Evolutionary conservation across 1,284 basidiomycete species (phyloP), one percentile per base, ranked within the genome.

Genomic region (Rhodotorula sp.): DNA sequence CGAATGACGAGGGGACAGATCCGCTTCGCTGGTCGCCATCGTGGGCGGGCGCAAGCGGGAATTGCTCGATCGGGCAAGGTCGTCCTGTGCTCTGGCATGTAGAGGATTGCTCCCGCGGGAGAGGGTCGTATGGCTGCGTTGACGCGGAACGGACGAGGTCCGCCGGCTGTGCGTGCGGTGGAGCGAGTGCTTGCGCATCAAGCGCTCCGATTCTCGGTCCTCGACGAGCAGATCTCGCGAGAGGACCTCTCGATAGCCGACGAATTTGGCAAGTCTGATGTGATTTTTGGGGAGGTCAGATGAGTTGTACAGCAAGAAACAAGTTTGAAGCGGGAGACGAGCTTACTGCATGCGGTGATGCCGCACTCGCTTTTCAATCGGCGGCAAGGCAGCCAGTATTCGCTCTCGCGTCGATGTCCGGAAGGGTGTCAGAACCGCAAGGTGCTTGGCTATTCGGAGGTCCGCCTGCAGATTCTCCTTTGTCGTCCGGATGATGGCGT

Each of bases 381-480:
- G 83, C 72, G 88, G 87, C 24, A 93, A 83, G 7, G 87, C 84
- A 42, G 82, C 76, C 37, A 87, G 82, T 48, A 97, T 84, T 58
- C 88, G 85, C 71, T 91, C 90, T 58, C 92, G 87, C 3, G 93
- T 94, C 8, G 88, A 83, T 64, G 86, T 86, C 78, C 90, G 91
- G 80, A 97, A 95, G 3, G 95, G 93, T 14, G 91, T 90, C 60
- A 96, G 83, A 62, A 90, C 86, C 3, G 88, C 88, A n/a, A 96
- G 84, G 77, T 94, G 95, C 55, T 89, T 87, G 26, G 90, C 87
- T 53, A 89, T 82, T 37, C 89, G 87, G 78, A 94, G 82, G 74
- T 90, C 86, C 20, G 85, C 81, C 60, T 89, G 86, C n/a, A 96
- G 86, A 68, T 87, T 85, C 0, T 83, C 79, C 75, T 88, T 87